Evolutionary conservation across 768 basidiomycete genomes (phyloP).

Genomic region (Psilocybe subaeruginosa): DNA sequence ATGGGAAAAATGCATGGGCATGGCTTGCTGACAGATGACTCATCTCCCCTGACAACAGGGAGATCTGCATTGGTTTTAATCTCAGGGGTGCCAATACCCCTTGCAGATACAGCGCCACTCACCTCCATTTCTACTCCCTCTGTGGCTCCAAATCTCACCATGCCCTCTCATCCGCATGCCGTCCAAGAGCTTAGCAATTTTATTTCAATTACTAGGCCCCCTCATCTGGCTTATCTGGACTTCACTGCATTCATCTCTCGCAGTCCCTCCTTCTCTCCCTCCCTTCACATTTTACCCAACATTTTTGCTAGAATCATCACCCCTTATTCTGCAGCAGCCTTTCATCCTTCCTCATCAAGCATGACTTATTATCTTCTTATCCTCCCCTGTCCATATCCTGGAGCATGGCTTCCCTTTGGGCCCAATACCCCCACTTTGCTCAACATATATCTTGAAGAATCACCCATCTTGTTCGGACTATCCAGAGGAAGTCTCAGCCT

Average conservation of each 20-base stretch:
- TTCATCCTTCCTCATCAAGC: slow-evolving; percentile 25
- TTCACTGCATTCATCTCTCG: slow-evolving; percentile 18
- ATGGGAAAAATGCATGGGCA: not conserved
- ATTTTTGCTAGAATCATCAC: slow-evolving; percentile 28
- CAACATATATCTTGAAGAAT: slow-evolving; percentile 25
- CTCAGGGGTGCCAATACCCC: slow-evolving; percentile 10
- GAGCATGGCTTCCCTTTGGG: slow-evolving; percentile 35
- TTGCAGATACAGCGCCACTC: not conserved
- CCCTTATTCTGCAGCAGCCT: slow-evolving; percentile 33
- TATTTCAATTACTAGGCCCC: not conserved
- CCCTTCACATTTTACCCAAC: slow-evolving; percentile 7
- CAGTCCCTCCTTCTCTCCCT: slow-evolving; percentile 15
- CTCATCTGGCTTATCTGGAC: slow-evolving; percentile 19
- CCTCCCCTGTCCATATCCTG: slow-evolving; percentile 33
- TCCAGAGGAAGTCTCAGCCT: slow-evolving; percentile 1
- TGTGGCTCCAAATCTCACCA: slow-evolving; percentile 28
- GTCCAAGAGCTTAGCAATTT: slow-evolving; percentile 5
- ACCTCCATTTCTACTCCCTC: slow-evolving; percentile 32
- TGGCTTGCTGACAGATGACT: slow-evolving; percentile 7
- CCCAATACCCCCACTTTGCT: slow-evolving; percentile 25
- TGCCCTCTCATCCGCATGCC: slow-evolving; percentile 30
- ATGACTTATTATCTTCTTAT: slow-evolving; percentile 25
- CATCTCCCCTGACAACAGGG: slow-evolving; percentile 10
- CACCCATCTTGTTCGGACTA: slow-evolving; percentile 16
- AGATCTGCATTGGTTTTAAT: slow-evolving; percentile 27